Evolutionary conservation across 805 yeast species (phyloP), one percentile per base, ranked within the genome.

Genomic region (Torulaspora quercuum): DNA sequence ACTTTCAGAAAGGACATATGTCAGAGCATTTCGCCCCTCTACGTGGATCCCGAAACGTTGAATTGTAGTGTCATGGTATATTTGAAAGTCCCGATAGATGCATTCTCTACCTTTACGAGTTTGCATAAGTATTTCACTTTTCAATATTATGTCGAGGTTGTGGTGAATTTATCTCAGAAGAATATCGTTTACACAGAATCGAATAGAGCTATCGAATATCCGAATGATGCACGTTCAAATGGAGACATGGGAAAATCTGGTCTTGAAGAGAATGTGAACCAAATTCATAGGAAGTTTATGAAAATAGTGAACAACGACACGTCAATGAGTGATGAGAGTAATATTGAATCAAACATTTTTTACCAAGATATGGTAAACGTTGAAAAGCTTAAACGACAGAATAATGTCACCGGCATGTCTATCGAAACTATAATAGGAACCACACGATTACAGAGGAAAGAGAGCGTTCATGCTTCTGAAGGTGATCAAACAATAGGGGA

Each of bases 371-470:
- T 81, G 59, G 73, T 85, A 37, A 87, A 88, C 56, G 90, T 90
- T 4, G 95, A 87, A 61, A 74, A 73, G 50, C 68, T 82, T 52
- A 86, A 85, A 57, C 66, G 87, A 39, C 71, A 78, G 65, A 79
- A 78, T 48, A 84, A 88, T 53, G 87, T 87, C 13, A 67, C 88
- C 5, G 85, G 86, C n/a, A 64, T 86, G 53, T 84, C 88, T 34
- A 75, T 86, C 1, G 95, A 84, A 57, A 73, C 87, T 1, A 69
- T 85, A 14, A 71, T 88, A 17, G 97, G 97, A 3, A 87, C 95
- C 0, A 81, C 76, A 48, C 65, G 90, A 45, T 42, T 45, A 6
- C 31, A 25, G 16, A 15, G 6, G 22, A 25, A 21, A 16, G 31
- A 28, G 16, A 12, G 4, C 11, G 17, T 13, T 7, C 33, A 21